Percentiles rank a stretch among this genome's conserved stretches.
These are phyloP conservation scores for Rostrohypoxylon terebratum DNA, from an alignment of 495 filamentous ascomycete genomes.

Conservation along the genomic window DNA sequence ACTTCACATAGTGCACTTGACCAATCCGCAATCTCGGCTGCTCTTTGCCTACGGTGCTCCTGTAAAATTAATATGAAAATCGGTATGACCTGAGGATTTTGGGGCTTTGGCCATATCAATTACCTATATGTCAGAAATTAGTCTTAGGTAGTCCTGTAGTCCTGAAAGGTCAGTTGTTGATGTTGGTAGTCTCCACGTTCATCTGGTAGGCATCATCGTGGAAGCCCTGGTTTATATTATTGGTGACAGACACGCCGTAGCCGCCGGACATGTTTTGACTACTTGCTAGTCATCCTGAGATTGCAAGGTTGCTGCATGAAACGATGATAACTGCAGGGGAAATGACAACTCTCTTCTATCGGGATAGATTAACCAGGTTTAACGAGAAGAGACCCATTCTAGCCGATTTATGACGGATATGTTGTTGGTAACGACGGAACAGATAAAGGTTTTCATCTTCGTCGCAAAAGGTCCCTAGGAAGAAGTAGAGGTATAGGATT, in stretches of 20 bases:
- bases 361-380: constrained; percentile 28
- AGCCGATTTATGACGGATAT: constrained; percentile 39
- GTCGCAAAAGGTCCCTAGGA: not conserved
- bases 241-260: constrained; percentile 34
- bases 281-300: constrained; percentile 5
- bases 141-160: not conserved
- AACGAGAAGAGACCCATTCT: constrained; percentile 41
- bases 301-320: constrained; percentile 36
- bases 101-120: constrained; percentile 1
- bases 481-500: not conserved
- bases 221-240: constrained; percentile 25
- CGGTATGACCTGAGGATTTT: constrained; percentile 16
- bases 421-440: constrained; percentile 7
- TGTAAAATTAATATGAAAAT: constrained; percentile 19
- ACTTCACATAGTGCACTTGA: constrained; percentile 26
- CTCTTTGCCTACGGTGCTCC: not conserved
- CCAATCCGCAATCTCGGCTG: constrained; percentile 24
- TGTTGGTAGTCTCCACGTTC: constrained; percentile 14
- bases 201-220: constrained; percentile 30
- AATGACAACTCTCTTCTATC: constrained; percentile 23
- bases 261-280: constrained; percentile 28
- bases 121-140: constrained; percentile 27
- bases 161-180: not conserved
- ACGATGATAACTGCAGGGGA: constrained; percentile 33
- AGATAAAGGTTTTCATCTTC: not conserved